These are phyloP conservation scores for Coniochaeta sp. DNA, from an alignment of 2,329 filamentous ascomycete species.

Conservation along the genomic window DNA sequence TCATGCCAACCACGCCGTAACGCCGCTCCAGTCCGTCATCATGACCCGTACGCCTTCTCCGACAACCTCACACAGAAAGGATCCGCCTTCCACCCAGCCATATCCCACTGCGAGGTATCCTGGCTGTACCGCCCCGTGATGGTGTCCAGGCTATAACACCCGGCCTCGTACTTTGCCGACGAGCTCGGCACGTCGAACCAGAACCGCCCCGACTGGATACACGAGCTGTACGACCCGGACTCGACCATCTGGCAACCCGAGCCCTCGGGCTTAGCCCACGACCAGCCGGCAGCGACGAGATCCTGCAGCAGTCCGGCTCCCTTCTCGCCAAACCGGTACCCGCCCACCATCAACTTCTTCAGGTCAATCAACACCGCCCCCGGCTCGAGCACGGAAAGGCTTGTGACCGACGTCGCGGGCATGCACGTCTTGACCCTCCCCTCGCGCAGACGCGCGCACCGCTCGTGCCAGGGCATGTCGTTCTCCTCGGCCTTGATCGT, in stretches of 20 bases:
- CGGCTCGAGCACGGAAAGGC: background rate
- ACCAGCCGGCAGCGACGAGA: background rate
- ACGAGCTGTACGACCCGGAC: background rate
- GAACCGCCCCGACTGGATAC: background rate
- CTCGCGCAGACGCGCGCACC: slow-evolving; percentile 1
- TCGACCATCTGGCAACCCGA: background rate
- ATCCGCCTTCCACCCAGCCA: background rate
- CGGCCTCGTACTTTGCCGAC: background rate
- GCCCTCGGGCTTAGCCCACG: background rate
- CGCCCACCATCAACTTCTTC: background rate
- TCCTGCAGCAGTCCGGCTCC: background rate
- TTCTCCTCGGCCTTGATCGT: background rate
- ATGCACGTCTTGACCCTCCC: background rate
- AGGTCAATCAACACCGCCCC: background rate
- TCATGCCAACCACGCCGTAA: background rate
- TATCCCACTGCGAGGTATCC: background rate
- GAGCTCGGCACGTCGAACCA: background rate
- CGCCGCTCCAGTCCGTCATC: background rate
- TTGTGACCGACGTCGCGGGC: background rate
- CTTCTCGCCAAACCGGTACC: background rate
- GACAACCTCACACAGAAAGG: background rate
- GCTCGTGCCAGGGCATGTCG: background rate
- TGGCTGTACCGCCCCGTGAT: background rate
- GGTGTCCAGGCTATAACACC: background rate
- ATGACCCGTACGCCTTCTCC: background rate